Base-by-base conservation (phyloP, 2,329 filamentous ascomycete species). In the Phialophora expanda region DNA sequence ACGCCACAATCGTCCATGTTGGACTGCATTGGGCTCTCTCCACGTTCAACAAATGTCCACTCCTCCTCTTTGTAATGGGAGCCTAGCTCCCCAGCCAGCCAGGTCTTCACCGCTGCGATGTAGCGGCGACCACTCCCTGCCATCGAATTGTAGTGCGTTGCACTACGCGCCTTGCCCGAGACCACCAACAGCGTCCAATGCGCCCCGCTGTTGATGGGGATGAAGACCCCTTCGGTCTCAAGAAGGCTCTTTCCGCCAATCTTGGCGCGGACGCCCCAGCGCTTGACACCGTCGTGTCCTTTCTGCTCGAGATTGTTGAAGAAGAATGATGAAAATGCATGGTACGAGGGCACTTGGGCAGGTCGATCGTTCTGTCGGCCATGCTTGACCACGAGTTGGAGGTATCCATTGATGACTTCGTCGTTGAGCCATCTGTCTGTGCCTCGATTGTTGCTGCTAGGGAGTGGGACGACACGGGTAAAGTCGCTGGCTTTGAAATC, bases 1-100 rank as follows among this genome's bases (percentile, higher is more conserved):
- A 83, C 81, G n/a, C 82, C 82, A 64, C 82, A 84, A 65, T 84
- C 82, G 61, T 77, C 79, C 30, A 77, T 77, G 66, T 84, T 84
- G 64, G 78, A 70, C 66, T 84, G 82, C 64, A 76, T 76, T 6
- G 81, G 81, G 5, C 79, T 80, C 38, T 70, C 62, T 11, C 70
- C 72, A 22, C 41, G 51, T 7, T 53, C 64, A 6, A 62, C 56
- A 5, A 70, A 50, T 1, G 78, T 78, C 82, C 82, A 84, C 62
- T 83, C 80, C 1, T 76, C 74, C 34, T 80, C 79, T 22, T 76
- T 71, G 66, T 75, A 83, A 24, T 71, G 71, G 8, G 70, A 41
- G 2, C 77, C 77, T 41, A 84, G 74, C 71, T 83, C 81, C 3
- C 73, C 74, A 28, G 70, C 68, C 9, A 84, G 76, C 79, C 79